Evolutionary conservation across 2,329 filamentous ascomycete genomes (phyloP), one percentile per base, ranked within the genome.

Genomic region (Coniochaeta sp.): DNA sequence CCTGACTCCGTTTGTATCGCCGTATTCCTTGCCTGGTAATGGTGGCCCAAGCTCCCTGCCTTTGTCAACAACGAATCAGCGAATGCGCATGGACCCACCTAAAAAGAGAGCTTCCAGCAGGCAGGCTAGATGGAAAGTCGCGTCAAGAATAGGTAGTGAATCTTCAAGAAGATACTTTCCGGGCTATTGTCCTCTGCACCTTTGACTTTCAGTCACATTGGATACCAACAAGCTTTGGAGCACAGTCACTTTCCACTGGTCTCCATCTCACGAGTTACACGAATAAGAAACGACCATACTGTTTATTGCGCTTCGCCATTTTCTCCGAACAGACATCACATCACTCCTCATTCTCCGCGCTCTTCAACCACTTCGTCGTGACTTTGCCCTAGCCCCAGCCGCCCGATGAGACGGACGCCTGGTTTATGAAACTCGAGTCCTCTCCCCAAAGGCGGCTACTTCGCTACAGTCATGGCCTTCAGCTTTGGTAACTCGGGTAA

Each of bases 401-500:
- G 28, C 58, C 60, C 61, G 58, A 70, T 68, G 67, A 66, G 66
- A 64, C 66, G 57, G 56, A 61, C 55, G 44, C 57, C 59, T 58
- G 55, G 52, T 62, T 66, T 61, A 64, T 74, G 68, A 73, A 69
- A 57, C 60, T 64, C 65, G 59, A 65, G 65, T 63, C 70, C 67
- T 67, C 68, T 70, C 62, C 65, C 64, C 59, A 68, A 67, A 63
- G 71, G 68, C 67, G 72, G 71, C 64, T 72, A 73, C 65, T 67
- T 74, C 67, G 69, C 70, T 65, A 72, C 71, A 70, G 71, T 72
- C 65, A 87, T 91, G 88, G 84, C 87, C 60, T 89, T 89, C 73
- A 79, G 81, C 72, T 87, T 87, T 72, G 77, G 73, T 63, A 81
- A 74, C 67, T 72, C 79, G 59, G 75, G 73, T 59, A 77, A 75